Percentiles rank a stretch among this genome's conserved stretches.
Conservation (phyloP, 1,284 basidiomycete species). For the Pseudozyma sp. region DNA sequence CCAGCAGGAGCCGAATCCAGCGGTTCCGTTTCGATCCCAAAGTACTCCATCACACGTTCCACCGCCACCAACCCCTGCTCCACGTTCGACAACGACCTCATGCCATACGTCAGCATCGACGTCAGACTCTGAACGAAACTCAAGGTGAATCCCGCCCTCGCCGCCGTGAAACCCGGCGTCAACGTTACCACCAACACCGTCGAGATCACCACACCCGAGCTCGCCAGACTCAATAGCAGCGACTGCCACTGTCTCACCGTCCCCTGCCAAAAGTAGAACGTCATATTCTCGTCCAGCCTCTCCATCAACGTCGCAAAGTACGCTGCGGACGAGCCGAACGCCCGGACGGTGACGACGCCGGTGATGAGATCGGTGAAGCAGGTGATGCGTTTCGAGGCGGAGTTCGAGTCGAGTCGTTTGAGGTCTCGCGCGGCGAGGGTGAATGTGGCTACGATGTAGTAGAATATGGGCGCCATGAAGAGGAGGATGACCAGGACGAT, state of each 20-base stretch:
- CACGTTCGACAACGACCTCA: constrained; percentile 66
- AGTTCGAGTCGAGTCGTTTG: constrained; percentile 81
- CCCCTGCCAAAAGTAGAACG: constrained; percentile 86
- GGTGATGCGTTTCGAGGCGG: constrained; percentile 78
- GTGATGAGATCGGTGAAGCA: constrained; percentile 88
- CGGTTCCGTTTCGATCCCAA: constrained; percentile 49
- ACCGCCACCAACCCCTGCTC: constrained; percentile 68
- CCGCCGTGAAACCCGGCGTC: constrained; percentile 24
- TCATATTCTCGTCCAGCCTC: constrained; percentile 85
- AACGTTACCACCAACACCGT: constrained; percentile 55
- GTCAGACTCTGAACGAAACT: constrained; percentile 57
- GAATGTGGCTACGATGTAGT: constrained; percentile 74
- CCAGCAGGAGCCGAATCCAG: constrained; percentile 40
- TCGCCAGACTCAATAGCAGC: constrained; percentile 72
- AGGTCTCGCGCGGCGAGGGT: constrained; percentile 89
- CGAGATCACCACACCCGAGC: constrained; percentile 55
- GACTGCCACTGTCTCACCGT: constrained; percentile 87
- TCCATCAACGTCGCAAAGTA: constrained; percentile 74
- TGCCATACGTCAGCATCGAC: constrained; percentile 54
- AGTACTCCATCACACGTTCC: constrained; percentile 67
- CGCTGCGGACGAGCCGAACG: constrained; percentile 72
- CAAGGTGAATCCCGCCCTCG: constrained; percentile 58
- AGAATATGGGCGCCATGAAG: constrained; percentile 57
- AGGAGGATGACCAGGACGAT: constrained; percentile 76
- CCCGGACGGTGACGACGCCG: constrained; percentile 86